phyloP scores from a whole-genome alignment of 768 basidiomycete genomes.

The Kwoniella dejecticola region DNA sequence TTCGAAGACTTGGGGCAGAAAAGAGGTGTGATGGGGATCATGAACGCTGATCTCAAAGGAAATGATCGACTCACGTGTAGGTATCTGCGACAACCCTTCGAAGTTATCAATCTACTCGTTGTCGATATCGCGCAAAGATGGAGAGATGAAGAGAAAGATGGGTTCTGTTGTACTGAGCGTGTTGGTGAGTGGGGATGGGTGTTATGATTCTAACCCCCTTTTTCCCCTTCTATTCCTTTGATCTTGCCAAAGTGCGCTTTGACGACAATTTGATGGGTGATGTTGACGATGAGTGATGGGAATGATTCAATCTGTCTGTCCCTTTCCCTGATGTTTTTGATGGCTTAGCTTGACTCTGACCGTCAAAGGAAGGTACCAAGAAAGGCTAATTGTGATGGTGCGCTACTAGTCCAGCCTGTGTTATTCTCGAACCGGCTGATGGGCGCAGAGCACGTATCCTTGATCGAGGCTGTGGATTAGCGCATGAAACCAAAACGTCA shows the following conservation, averaged over 20 bases:
- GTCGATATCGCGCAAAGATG: neutral
- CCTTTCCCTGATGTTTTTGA: neutral
- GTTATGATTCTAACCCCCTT: neutral
- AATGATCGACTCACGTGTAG: constrained; percentile 3
- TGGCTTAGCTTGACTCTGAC: neutral
- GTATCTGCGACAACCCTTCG: neutral
- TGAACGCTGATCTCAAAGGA: neutral
- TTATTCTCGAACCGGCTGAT: neutral
- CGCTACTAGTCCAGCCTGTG: neutral
- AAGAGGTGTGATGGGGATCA: neutral
- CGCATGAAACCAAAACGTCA: constrained; percentile 1
- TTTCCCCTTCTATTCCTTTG: neutral
- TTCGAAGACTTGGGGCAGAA: neutral
- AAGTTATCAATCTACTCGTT: neutral
- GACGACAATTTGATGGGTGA: no score
- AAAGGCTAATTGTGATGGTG: constrained; percentile 1
- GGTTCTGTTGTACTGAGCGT: no score
- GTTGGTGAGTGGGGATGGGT: no score
- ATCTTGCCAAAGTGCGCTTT: neutral
- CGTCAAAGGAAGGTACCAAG: constrained; percentile 8
- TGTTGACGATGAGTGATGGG: neutral
- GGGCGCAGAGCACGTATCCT: neutral
- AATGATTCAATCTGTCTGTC: neutral
- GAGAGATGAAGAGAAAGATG: no score
- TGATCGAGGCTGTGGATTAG: constrained; percentile 3